Evolutionary conservation across 2,329 filamentous ascomycete species (phyloP).

Genomic region (Colletotrichum sublineola): DNA sequence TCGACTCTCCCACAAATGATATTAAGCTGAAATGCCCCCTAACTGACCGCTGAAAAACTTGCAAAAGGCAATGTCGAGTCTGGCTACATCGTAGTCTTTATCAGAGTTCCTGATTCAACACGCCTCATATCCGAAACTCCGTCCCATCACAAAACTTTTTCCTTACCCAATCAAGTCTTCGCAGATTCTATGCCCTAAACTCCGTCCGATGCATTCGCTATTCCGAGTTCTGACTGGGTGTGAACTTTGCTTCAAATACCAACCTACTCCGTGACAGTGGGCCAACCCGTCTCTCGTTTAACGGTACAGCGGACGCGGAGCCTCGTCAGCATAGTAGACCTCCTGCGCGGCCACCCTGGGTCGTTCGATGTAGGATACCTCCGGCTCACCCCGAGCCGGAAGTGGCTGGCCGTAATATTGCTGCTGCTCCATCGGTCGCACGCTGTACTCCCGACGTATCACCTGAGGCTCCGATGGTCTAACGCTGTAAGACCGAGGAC

Average conservation of each 20-base stretch:
- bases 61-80: not conserved
- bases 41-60: not conserved
- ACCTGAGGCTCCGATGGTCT: slow-evolving; percentile 50
- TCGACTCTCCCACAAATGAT: not conserved
- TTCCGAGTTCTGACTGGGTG: not conserved
- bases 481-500: slow-evolving; percentile 49
- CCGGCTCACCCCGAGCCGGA: slow-evolving; percentile 50
- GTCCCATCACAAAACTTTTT: slow-evolving; percentile 4
- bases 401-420: slow-evolving; percentile 57
- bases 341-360: slow-evolving; percentile 58
- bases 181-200: not conserved
- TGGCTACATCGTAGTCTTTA: not conserved
- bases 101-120: not conserved
- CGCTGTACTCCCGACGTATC: slow-evolving; percentile 56
- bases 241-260: not conserved
- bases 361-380: slow-evolving; percentile 60
- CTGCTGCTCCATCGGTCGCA: slow-evolving; percentile 57
- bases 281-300: slow-evolving; percentile 34
- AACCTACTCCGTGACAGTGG: not conserved
- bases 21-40: not conserved
- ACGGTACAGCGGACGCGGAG: slow-evolving; percentile 53
- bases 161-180: not conserved
- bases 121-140: slow-evolving; percentile 14
- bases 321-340: slow-evolving; percentile 61
- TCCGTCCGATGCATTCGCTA: not conserved